Base-by-base conservation (phyloP, 129 eudicot species). In the Lactuca saligna region DNA sequence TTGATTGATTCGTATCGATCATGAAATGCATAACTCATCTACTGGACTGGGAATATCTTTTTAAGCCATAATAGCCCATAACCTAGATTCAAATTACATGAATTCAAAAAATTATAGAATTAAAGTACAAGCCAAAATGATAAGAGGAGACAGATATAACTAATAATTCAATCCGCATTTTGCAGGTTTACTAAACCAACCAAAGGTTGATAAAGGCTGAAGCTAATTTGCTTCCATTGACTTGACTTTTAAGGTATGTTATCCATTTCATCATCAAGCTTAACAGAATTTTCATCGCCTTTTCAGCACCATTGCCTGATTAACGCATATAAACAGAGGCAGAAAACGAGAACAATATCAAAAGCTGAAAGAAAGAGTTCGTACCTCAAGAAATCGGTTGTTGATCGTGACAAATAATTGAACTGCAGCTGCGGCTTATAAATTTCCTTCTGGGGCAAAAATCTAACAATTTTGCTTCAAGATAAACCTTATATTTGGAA, bases 311-410 rank as follows among this genome's bases (percentile, higher is more conserved):
- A 71, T 33, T 71, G 8, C 39, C 60, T 16, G 48, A 64, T 63
- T 38, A 53, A 35, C 20, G 12, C 14, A 6, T 17, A 65, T 31
- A 54, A 2, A 54, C n/a, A 63, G 55, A 56, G 7, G 9, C 48
- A 2, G 3, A 33, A 65, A 17, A 2, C 6, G 15, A 1, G 33
- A 34, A 74, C 7, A 25, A 56, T 11, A 65, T 15, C 49, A 56
- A 74, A 29, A 65, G 39, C 46, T 8, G 64, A 66, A 44, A 34
- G 57, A 48, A 33, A 34, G 31, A 66, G 54, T n/a, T 42, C 6
- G 0, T 66, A 75, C 79, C 79, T 67, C 74, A 8, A 8, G 68
- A 14, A 31, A 51, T 17, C 41, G 68, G 1, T 57, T 48, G 59
- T 11, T 65, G 67, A 66, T 66, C n/a, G 62, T 66, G 3, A 48